Evolutionary conservation across 1,139 yeast genomes (phyloP).

Genomic region (Sugiyamaella paludigena): DNA sequence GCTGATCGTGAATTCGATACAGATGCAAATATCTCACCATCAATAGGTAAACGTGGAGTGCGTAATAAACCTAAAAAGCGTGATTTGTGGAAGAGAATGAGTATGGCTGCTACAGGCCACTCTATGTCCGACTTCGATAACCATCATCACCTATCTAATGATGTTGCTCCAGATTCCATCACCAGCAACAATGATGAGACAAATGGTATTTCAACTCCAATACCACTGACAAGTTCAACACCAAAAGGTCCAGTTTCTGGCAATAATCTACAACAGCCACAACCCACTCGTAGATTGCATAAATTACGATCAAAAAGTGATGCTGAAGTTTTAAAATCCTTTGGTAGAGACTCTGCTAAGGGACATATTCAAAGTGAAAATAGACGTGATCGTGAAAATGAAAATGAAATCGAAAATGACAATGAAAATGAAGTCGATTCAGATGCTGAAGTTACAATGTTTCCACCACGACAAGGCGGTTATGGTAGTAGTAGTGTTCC

Average conservation of each 20-base stretch:
- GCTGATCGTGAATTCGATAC: constrained; percentile 6
- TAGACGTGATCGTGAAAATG: neutral
- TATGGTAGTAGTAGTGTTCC: constrained; percentile 3
- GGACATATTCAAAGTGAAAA: neutral
- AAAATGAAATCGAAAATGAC: neutral
- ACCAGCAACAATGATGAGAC: no score
- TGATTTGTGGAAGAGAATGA: no score
- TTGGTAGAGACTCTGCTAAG: constrained; percentile 15
- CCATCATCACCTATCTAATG: neutral
- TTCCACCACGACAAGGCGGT: constrained; percentile 1
- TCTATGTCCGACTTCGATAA: no score
- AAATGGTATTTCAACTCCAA: no score
- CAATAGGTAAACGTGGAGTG: neutral
- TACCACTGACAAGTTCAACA: no score
- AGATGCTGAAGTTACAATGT: constrained; percentile 17
- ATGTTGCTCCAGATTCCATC: neutral
- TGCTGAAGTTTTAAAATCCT: constrained; percentile 21
- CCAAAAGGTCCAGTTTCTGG: no score
- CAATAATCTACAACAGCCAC: no score
- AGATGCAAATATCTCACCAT: neutral
- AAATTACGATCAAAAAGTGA: constrained; percentile 27
- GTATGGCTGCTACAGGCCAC: no score
- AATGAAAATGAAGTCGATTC: constrained; percentile 16
- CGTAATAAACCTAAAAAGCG: no score
- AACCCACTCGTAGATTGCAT: constrained; percentile 6